These are phyloP conservation scores for Penicillium verrucosum DNA, from an alignment of 2,329 filamentous ascomycete species.

Conservation along the genomic window DNA sequence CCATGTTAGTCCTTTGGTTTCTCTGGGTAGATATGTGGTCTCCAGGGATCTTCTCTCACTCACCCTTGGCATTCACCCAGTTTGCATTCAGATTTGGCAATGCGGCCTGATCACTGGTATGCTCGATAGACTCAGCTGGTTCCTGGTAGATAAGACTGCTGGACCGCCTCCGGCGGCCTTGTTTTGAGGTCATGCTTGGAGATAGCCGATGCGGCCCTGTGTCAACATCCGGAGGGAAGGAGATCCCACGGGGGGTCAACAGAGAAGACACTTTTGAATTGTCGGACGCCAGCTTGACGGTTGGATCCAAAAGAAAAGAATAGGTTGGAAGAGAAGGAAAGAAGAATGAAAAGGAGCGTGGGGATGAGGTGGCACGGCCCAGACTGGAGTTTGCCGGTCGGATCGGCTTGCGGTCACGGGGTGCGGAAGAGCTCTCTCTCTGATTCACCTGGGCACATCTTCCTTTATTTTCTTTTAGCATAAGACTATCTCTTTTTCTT, in stretches of 20 bases:
- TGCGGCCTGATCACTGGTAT: slow-evolving; percentile 92
- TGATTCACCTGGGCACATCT: neutral
- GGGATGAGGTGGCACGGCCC: slow-evolving; percentile 29
- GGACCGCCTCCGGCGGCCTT: slow-evolving; percentile 83
- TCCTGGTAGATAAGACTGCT: slow-evolving; percentile 99
- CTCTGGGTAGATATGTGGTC: neutral
- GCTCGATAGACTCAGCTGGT: slow-evolving; percentile 92
- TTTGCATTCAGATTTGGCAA: slow-evolving; percentile 95
- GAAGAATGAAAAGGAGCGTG: slow-evolving; percentile 25
- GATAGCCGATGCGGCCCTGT: slow-evolving; percentile 56
- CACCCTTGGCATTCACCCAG: slow-evolving; percentile 99
- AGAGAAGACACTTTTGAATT: slow-evolving; percentile 96
- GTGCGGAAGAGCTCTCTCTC: slow-evolving; percentile 11
- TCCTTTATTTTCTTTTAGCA: slow-evolving; percentile 3
- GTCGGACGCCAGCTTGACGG: slow-evolving; percentile 33
- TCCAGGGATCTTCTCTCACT: slow-evolving; percentile 29
- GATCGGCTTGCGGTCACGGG: slow-evolving; percentile 23
- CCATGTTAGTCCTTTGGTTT: slow-evolving; percentile 7
- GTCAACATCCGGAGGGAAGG: slow-evolving; percentile 81
- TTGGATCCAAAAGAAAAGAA: slow-evolving; percentile 2
- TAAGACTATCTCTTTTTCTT: neutral
- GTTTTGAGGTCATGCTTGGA: slow-evolving; percentile 61
- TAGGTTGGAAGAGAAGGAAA: slow-evolving; percentile 22
- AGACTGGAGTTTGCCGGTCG: slow-evolving; percentile 22
- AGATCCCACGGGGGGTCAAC: slow-evolving; percentile 83